Evolutionary conservation across 306 rosid genomes (phyloP).

Genomic region (Boehmeria nivea): DNA sequence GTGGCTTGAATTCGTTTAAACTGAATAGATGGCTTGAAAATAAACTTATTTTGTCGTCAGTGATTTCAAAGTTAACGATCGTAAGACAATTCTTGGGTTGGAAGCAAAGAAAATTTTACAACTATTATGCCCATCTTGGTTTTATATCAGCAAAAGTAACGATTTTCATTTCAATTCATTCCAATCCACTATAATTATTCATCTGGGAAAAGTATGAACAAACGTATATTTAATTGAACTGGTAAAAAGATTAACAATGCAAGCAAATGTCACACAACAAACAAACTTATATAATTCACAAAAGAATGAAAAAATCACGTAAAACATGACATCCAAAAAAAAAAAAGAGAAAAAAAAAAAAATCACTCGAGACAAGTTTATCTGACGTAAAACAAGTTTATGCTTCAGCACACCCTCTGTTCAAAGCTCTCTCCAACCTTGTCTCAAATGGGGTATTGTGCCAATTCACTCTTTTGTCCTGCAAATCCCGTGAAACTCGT

Average conservation of each 20-base stretch:
- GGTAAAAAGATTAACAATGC: constrained; percentile 5
- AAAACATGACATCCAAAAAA: constrained; percentile 22
- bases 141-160: too few relatives aligned
- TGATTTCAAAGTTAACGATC: too few relatives aligned
- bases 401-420: constrained; percentile 39
- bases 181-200: too few relatives aligned
- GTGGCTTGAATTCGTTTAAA: too few relatives aligned
- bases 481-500: constrained; percentile 35
- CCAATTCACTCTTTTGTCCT: constrained; percentile 82
- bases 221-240: constrained; percentile 15
- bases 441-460: constrained; percentile 84
- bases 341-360: constrained; percentile 2
- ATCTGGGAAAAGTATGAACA: background rate
- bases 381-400: constrained; percentile 23
- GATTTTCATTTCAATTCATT: too few relatives aligned
- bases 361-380: constrained; percentile 16
- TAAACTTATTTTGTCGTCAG: too few relatives aligned
- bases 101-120: too few relatives aligned
- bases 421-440: constrained; percentile 79
- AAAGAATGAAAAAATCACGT: constrained; percentile 25
- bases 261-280: constrained; percentile 24
- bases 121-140: too few relatives aligned
- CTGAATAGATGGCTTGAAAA: too few relatives aligned
- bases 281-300: constrained; percentile 25
- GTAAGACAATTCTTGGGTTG: too few relatives aligned